Conservation (phyloP, 2,329 filamentous ascomycete species). For the Ceratocystis huliohia region DNA sequence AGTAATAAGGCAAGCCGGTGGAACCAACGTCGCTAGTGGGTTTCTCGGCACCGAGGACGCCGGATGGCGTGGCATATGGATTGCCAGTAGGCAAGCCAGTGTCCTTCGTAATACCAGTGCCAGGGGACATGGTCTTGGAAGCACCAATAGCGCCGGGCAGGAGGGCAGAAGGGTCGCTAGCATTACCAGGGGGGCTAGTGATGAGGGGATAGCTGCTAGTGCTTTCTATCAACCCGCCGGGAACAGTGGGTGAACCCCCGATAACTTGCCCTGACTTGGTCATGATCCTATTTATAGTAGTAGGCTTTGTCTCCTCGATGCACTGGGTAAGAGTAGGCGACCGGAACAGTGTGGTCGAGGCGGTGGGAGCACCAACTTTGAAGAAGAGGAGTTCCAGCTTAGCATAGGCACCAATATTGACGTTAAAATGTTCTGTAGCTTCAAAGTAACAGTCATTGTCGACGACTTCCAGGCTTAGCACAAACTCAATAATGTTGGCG, state of each 20-base stretch:
- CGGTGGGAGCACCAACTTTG: conserved; percentile 31
- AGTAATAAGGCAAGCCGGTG: not conserved
- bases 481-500: conserved; percentile 43
- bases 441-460: conserved; percentile 30
- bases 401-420: conserved; percentile 31
- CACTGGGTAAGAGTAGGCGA: conserved; percentile 31
- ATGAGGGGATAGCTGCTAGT: not conserved
- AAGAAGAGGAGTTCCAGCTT: conserved; percentile 30
- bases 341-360: conserved; percentile 31
- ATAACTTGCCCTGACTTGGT: not conserved
- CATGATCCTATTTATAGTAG: conserved; percentile 11
- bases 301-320: conserved; percentile 22
- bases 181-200: not conserved
- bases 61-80: not conserved
- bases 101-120: not conserved
- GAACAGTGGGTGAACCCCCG: not conserved
- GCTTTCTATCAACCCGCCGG: not conserved
- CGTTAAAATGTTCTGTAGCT: conserved; percentile 29
- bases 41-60: not conserved
- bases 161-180: not conserved
- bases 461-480: conserved; percentile 30
- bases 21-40: not conserved
- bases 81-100: not conserved
- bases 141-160: not conserved
- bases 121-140: not conserved